A percentile compares a stretch with the other conserved stretches of the same genome.
Conservation (phyloP, 306 rosid genomes). For the Cicer arietinum region DNA sequence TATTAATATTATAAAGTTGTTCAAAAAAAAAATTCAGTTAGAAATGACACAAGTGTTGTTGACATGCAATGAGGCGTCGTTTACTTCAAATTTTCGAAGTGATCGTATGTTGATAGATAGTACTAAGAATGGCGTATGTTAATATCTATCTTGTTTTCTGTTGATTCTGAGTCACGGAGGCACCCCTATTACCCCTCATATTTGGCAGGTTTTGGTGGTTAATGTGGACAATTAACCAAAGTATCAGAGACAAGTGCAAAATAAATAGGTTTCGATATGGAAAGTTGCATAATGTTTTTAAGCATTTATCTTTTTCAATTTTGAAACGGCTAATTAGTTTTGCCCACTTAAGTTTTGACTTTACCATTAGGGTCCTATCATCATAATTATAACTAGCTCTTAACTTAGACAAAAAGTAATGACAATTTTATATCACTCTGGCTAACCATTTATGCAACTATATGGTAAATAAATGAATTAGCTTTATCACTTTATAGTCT, state of each 20-base stretch:
- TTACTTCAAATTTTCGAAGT: too few species aligned
- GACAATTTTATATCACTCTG: conserved; percentile 50
- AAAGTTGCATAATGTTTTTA: conserved; percentile 40
- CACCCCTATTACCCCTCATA: conserved; percentile 24
- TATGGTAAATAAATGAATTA: conserved; percentile 36
- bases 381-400: conserved; percentile 59
- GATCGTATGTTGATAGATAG: too few species aligned
- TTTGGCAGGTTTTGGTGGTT: conserved; percentile 49
- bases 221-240: conserved; percentile 50
- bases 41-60: too few species aligned
- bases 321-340: conserved; percentile 45
- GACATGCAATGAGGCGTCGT: too few species aligned
- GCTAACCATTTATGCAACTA: conserved; percentile 55
- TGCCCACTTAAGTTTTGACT: conserved; percentile 54
- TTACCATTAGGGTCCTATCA: conserved; percentile 49
- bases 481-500: conserved; percentile 38
- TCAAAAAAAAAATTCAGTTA: too few species aligned
- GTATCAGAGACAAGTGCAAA: conserved; percentile 40
- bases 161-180: conserved; percentile 22
- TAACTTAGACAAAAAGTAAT: conserved; percentile 56
- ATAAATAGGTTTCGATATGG: conserved; percentile 32
- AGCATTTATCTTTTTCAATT: conserved; percentile 47
- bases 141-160: neutral
- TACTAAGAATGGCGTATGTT: neutral
- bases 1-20: too few species aligned